Evolutionary conservation across 129 eudicot species (phyloP), one percentile per base, ranked within the genome.

Genomic region (Scalesia atractyloides): DNA sequence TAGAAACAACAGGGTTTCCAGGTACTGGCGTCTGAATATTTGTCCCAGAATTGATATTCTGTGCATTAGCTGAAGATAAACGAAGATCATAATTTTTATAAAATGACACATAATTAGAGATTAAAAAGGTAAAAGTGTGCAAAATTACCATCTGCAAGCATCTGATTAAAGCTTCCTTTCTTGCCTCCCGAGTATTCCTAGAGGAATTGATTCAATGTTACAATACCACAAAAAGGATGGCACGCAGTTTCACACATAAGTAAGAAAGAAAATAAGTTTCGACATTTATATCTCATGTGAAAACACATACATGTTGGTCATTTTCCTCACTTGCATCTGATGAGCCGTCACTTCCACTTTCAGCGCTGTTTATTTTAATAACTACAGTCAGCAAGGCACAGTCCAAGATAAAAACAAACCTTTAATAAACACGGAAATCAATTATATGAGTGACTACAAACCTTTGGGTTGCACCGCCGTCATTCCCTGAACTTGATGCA

Each of bases 401-500:
- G 48, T 53, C 61, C 33, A 20, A 54, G 17, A 33, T 15, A 72
- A n/a, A 68, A 56, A 56, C 14, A 20, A 20, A 12, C 19, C 3
- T 43, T 65, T 8, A 20, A 37, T 8, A 24, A 49, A n/a, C 5
- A 46, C 22, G 43, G 56, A 61, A 24, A 72, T 53, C 20, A 68
- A 44, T 79, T 37, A 5, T 10, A 41, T 17, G 66, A 47, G 22
- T 22, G 61, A 47, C 14, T 57, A 57, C 46, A 75, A 61, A 93
- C 98, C 97, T 93, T 66, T 93, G 92, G 33, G 98, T 87, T 68
- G 88, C 98, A 69, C 90, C 86, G 76, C 90, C 86, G 76, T 93
- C 98, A 84, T 93, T 89, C 81, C 95, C 96, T 36, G 96, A 93
- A 73, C 98, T 94, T 26, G 98, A 93, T 81, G 98, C 83, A 43